phyloP scores from a whole-genome alignment of 2,329 filamentous ascomycete species.

The Talaromyces sp. region DNA sequence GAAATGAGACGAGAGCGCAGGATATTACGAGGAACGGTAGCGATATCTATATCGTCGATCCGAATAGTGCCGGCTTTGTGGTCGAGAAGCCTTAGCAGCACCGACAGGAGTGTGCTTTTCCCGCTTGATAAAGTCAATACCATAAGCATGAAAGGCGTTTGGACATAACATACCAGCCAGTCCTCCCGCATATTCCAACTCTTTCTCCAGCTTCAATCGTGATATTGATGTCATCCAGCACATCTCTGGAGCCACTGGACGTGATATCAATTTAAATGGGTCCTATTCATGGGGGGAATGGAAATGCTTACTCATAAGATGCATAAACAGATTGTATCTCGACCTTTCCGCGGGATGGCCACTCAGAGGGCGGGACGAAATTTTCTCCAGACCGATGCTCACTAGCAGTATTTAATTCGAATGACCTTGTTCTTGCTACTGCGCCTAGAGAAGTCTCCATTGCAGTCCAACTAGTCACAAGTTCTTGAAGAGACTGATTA shows the following conservation, averaged over 20 bases:
- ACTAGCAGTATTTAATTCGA: not conserved
- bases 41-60: conserved; percentile 47
- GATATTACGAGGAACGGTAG: conserved; percentile 36
- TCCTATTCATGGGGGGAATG: not conserved
- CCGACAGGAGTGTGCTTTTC: not conserved
- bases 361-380: not conserved
- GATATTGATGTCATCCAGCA: conserved; percentile 1
- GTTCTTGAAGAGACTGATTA: conserved; percentile 45
- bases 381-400: conserved; percentile 2
- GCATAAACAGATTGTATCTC: not conserved
- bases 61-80: conserved; percentile 37
- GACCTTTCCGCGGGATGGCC: not conserved
- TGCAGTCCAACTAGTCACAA: conserved; percentile 52
- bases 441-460: conserved; percentile 56
- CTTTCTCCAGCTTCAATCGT: not conserved
- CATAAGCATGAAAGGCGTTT: no score
- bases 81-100: conserved; percentile 46
- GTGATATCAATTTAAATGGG: not conserved
- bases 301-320: conserved; percentile 5
- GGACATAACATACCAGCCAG: conserved; percentile 2
- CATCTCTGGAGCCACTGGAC: not conserved
- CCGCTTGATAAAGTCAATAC: not conserved
- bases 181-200: conserved; percentile 5
- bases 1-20: conserved; percentile 45
- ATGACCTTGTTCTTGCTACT: conserved; percentile 29